A percentile compares a stretch with the other conserved stretches of the same genome.
phyloP scores from a whole-genome alignment of 176 grass and related monocot genomes.

The Alopecurus myosuroides region DNA sequence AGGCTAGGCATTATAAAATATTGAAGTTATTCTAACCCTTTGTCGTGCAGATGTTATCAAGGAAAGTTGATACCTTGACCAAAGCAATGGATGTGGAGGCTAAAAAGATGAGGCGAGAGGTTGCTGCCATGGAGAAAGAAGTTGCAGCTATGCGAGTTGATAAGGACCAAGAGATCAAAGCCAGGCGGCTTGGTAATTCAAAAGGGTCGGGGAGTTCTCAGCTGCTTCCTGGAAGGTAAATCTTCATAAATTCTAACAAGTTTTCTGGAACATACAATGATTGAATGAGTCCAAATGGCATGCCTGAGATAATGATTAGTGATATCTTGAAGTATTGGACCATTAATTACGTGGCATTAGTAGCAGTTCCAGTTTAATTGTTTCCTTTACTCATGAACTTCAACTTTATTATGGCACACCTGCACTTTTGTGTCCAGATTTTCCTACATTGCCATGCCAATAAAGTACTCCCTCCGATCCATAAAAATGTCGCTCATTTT shows the following conservation, averaged over 20 bases:
- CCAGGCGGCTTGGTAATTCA: slow-evolving; percentile 58
- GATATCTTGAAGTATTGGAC: slow-evolving; percentile 12
- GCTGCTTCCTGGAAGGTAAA: slow-evolving; percentile 68
- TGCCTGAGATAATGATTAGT: slow-evolving; percentile 13
- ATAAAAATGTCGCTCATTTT: too few relatives aligned
- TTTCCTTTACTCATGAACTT: background rate
- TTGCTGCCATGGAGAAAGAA: slow-evolving; percentile 97
- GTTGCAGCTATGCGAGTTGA: slow-evolving; percentile 83
- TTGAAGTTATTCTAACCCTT: background rate
- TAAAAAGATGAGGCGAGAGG: slow-evolving; percentile 98
- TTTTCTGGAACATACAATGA: background rate
- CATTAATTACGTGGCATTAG: background rate
- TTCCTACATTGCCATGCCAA: background rate
- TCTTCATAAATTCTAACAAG: background rate
- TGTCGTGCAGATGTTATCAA: slow-evolving; percentile 65
- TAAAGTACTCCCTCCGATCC: too few relatives aligned
- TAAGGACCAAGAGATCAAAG: slow-evolving; percentile 91
- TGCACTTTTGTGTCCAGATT: background rate
- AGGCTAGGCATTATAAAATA: background rate
- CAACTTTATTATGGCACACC: background rate
- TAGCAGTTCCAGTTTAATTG: background rate
- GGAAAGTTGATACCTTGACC: slow-evolving; percentile 93
- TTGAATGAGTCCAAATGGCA: background rate
- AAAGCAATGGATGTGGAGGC: slow-evolving; percentile 99
- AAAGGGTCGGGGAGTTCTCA: slow-evolving; percentile 70